phyloP scores from a whole-genome alignment of 345 rosid species.

The Physaria fendleri region DNA sequence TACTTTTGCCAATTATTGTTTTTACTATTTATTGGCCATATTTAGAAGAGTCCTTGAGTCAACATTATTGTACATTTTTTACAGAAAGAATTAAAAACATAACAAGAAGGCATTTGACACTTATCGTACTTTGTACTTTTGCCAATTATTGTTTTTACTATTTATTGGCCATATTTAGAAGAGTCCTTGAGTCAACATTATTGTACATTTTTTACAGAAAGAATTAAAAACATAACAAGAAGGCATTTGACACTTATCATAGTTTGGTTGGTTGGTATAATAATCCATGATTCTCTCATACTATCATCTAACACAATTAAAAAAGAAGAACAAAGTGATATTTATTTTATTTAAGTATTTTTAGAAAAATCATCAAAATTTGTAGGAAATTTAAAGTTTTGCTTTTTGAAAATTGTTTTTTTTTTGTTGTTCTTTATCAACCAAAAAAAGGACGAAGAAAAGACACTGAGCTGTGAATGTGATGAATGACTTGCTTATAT shows the following conservation, averaged over 20 bases:
- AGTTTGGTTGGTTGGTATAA: conserved; percentile 18
- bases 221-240: neutral
- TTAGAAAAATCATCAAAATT: too few species aligned
- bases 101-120: neutral
- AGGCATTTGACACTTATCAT: conserved; percentile 1
- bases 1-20: conserved; percentile 3
- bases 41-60: conserved; percentile 1
- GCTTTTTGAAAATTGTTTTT: too few species aligned
- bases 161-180: neutral
- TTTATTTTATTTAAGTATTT: too few species aligned
- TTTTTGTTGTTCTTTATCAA: too few species aligned
- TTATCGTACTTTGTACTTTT: too few species aligned
- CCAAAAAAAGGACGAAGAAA: neutral
- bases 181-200: conserved; percentile 12
- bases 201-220: neutral
- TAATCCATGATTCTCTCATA: neutral
- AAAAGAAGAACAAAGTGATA: neutral
- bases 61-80: conserved; percentile 10
- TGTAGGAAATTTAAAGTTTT: too few species aligned
- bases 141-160: conserved; percentile 19
- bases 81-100: neutral
- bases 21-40: conserved; percentile 17
- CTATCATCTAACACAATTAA: neutral
- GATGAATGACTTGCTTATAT: conserved; percentile 13
- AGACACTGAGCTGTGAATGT: neutral